These are phyloP conservation scores for Astrothelium macrocarpum DNA, from an alignment of 495 filamentous ascomycete species.

Conservation along the genomic window DNA sequence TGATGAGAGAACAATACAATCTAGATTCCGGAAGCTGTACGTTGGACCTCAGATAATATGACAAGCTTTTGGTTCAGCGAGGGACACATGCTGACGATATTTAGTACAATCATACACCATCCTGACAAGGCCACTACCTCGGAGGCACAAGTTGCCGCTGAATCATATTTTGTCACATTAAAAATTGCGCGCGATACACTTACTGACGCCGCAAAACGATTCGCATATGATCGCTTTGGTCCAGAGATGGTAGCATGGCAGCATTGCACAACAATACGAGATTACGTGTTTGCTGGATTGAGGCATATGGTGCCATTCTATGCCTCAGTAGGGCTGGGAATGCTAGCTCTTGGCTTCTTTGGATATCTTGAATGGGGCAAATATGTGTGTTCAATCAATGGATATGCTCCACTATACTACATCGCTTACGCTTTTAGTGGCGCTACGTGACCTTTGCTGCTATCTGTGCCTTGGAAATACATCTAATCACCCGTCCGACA, in stretches of 20 bases:
- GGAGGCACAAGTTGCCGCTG: slow-evolving; percentile 34
- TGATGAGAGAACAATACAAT: slow-evolving; percentile 67
- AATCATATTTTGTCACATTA: slow-evolving; percentile 68
- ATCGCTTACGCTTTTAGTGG: slow-evolving; percentile 45
- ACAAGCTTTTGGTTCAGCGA: neutral
- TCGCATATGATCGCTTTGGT: slow-evolving; percentile 91
- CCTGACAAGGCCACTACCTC: slow-evolving; percentile 64
- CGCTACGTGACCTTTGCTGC: slow-evolving; percentile 66
- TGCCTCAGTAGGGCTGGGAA: slow-evolving; percentile 45
- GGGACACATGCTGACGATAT: neutral
- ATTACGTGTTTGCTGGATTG: slow-evolving; percentile 60
- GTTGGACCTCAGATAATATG: neutral
- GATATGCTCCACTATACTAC: neutral
- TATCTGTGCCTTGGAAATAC: slow-evolving; percentile 63
- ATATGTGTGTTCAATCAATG: slow-evolving; percentile 36
- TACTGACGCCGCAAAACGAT: slow-evolving; percentile 64
- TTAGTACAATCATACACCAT: slow-evolving; percentile 64
- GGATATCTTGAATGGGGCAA: slow-evolving; percentile 78
- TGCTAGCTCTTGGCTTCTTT: slow-evolving; percentile 60
- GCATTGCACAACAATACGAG: slow-evolving; percentile 58
- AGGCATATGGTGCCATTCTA: slow-evolving; percentile 56
- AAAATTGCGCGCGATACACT: slow-evolving; percentile 79
- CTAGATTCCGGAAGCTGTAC: slow-evolving; percentile 67
- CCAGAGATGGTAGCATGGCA: slow-evolving; percentile 55
- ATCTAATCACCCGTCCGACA: slow-evolving; percentile 58